These are phyloP conservation scores for Catharanthus roseus DNA, from an alignment of 257 asterid species.

Conservation along the genomic window DNA sequence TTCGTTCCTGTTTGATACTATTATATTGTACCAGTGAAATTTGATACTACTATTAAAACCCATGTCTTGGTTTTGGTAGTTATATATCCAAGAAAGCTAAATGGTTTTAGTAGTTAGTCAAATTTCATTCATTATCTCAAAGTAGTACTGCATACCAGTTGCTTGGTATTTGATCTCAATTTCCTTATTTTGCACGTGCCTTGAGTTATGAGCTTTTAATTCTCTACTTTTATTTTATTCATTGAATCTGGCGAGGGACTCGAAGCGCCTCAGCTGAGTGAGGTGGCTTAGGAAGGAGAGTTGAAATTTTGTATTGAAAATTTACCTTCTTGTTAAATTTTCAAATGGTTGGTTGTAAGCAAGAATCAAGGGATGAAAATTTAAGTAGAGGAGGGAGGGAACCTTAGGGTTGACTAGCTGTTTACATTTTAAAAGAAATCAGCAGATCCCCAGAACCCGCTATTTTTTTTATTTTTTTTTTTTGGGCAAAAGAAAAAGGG, in stretches of 20 bases:
- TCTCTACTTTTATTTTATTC: neutral
- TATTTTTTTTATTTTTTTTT: neutral
- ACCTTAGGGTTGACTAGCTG: slow-evolving; percentile 4
- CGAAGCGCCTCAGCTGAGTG: neutral
- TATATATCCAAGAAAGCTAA: neutral
- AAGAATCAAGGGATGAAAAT: neutral
- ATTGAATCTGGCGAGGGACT: neutral
- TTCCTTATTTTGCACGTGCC: neutral
- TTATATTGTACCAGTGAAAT: no score
- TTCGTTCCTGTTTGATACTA: neutral
- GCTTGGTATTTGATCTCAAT: neutral
- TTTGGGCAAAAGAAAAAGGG: no score
- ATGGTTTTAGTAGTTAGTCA: neutral
- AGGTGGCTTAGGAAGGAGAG: no score
- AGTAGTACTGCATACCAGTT: neutral
- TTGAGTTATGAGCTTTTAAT: neutral
- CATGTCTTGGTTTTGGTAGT: neutral
- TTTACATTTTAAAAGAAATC: neutral
- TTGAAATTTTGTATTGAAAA: neutral
- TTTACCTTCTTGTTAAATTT: slow-evolving; percentile 1
- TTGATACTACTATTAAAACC: neutral
- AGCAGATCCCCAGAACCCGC: neutral
- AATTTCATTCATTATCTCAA: neutral
- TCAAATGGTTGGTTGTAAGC: slow-evolving; percentile 3
- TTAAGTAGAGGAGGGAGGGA: neutral